A percentile compares a stretch with the other conserved stretches of the same genome.
These are phyloP conservation scores for Trichoderma reesei DNA, from an alignment of 495 filamentous ascomycete species.

Conservation along the genomic window DNA sequence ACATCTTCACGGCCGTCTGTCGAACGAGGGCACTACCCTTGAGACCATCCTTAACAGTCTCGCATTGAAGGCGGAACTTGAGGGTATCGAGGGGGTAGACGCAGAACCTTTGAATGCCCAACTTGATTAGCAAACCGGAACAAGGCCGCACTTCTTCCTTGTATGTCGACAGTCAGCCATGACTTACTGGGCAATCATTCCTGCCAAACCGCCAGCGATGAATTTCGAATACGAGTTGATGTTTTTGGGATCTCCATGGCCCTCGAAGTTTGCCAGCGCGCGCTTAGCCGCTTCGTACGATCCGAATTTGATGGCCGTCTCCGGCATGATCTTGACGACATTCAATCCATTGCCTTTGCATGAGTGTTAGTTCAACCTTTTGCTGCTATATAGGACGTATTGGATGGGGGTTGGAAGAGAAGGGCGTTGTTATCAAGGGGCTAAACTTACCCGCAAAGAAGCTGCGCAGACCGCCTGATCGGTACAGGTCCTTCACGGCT, in stretches of 20 bases:
- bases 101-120: constrained; percentile 49
- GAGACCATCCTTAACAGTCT: constrained; percentile 75
- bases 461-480: constrained; percentile 77
- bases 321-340: constrained; percentile 94
- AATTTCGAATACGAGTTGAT: constrained; percentile 82
- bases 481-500: constrained; percentile 69
- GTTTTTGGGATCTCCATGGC: constrained; percentile 68
- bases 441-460: constrained; percentile 79
- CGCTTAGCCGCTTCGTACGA: constrained; percentile 94
- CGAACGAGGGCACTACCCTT: constrained; percentile 78
- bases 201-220: constrained; percentile 78
- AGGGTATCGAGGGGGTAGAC: constrained; percentile 96
- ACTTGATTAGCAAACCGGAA: constrained; percentile 18
- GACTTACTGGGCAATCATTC: constrained; percentile 72
- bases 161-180: too few relatives aligned
- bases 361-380: background rate
- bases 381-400: too few relatives aligned
- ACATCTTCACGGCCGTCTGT: constrained; percentile 76
- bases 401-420: too few relatives aligned
- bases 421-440: background rate
- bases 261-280: constrained; percentile 75
- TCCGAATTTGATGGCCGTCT: constrained; percentile 94
- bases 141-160: background rate
- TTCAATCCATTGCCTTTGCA: constrained; percentile 83
- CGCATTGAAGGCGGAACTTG: constrained; percentile 94